A percentile compares a stretch with the other conserved stretches of the same genome.
Evolutionary conservation across 2,329 filamentous ascomycete genomes (phyloP).

Genomic region (Tolypocladium ovalisporum): DNA sequence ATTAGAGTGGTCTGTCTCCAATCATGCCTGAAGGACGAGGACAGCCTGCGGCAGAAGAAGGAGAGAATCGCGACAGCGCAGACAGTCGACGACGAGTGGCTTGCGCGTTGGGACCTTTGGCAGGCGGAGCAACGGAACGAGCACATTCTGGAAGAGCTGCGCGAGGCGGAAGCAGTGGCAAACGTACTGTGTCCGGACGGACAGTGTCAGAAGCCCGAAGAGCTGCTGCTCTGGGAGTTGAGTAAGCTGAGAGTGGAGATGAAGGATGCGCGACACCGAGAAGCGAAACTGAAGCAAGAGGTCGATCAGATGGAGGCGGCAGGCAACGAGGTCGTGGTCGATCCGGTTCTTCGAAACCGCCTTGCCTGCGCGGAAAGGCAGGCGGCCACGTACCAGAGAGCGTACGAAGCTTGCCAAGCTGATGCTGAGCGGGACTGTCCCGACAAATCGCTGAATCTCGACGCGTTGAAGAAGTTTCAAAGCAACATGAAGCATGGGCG

Average conservation of each 20-base stretch:
- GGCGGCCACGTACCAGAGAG: background rate
- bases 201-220: background rate
- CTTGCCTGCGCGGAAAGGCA: background rate
- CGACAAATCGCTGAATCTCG: background rate
- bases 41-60: background rate
- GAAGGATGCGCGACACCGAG: background rate
- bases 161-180: background rate
- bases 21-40: background rate
- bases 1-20: background rate
- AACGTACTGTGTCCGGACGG: background rate
- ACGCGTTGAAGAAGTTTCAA: background rate
- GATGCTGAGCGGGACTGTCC: background rate
- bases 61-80: background rate
- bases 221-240: background rate
- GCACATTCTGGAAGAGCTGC: background rate
- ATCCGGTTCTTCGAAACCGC: background rate
- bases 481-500: fast-evolving
- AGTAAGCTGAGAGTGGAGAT: background rate
- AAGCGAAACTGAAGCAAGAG: background rate
- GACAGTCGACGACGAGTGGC: background rate
- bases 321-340: background rate
- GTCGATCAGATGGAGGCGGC: background rate
- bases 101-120: background rate
- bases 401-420: background rate
- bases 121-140: background rate